Evolutionary conservation across 2,329 filamentous ascomycete genomes (phyloP), one percentile per base, ranked within the genome.

Genomic region (Keithomyces neogunnii): DNA sequence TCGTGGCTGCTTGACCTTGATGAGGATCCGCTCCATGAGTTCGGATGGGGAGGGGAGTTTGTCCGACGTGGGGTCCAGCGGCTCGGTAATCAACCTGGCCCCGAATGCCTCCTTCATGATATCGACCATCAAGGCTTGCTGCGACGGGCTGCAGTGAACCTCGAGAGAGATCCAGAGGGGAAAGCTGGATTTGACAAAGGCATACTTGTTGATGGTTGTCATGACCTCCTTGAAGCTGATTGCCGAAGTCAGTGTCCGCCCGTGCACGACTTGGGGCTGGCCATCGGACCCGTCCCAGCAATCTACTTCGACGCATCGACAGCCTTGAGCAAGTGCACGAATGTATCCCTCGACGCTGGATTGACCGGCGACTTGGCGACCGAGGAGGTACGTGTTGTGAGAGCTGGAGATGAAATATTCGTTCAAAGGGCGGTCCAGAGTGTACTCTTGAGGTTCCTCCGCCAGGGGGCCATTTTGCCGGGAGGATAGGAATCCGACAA

Each of bases 341-440:
- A 97, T 95, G 70, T 99, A 99, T 43, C 90, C 90, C 67, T 99
- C 93, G 2, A 95, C 88, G 63, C 91, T 97, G 2, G 93, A 96
- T 44, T 88, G 81, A 31, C 92, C 92, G 9, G 84, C 86, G 2
- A 97, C 85, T 66, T 99, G 93, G 50, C 91, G 85, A 11, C 93
- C 93, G 4, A 95, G 76, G 1, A 99, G 83, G 63, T 99, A 99
- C 0, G 93, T 99, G 69, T 99, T 99, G 75, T 99, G 93, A 1
- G 93, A 97, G 72, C 91, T 96, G 1, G 92, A 97, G 58, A 99
- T 93, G 73, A 90, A 96, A 69, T 99, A 99, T 65, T 97, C 92
- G 65, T 95, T 96, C 66, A 97, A 74, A 0, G 93, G 93, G 29
- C 88, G 82, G 63, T 95, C 84, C 50, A 96, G 81, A 5, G 73